Evolutionary conservation across 768 basidiomycete genomes (phyloP), one percentile per base, ranked within the genome.

Genomic region (Mycena indigotica): DNA sequence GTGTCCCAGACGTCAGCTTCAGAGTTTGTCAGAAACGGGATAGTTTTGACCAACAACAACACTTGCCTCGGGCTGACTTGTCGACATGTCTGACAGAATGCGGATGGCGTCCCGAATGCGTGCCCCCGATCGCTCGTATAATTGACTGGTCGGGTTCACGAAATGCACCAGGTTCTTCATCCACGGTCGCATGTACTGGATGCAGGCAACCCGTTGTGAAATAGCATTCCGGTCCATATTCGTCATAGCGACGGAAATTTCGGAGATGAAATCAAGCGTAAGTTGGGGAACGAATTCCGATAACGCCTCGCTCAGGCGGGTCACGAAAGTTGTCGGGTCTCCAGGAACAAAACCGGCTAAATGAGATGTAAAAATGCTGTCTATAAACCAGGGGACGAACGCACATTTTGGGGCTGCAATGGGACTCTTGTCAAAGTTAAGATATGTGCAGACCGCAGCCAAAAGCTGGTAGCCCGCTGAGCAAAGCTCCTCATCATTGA

Each of bases 101-200:
- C 93, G 84, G 48, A 96, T 78, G 61, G 89, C 88, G 64, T 95
- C 93, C 15, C 91, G 84, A 21, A 95, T 74, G 61, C 87, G 81
- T 12, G 89, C 85, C 8, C 86, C 88, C 1, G 88, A 87, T 26
- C 84, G 82, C 53, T 91, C 88, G 56, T 83, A 90, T 28, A 88
- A 74, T n/a, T 80, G 66, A 61, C 80, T 80, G 2, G 85, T 82
- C 1, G 92, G 86, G 63, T 88, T 87, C 25, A 83, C 81, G 61
- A 91, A 95, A 15, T 77, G 70, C 2, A 82, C 77, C 2, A 97
- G 77, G 65, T 95, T 95, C 68, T 82, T 86, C 39, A 96, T 82
- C 95, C 94, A 97, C 3, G 95, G 93, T 38, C 82, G 84, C 78
- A 96, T 80, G 66, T 93, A 95, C 57, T 89, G 85, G 21, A 95